phyloP scores from a whole-genome alignment of 306 rosid species.

The Inga laurina region DNA sequence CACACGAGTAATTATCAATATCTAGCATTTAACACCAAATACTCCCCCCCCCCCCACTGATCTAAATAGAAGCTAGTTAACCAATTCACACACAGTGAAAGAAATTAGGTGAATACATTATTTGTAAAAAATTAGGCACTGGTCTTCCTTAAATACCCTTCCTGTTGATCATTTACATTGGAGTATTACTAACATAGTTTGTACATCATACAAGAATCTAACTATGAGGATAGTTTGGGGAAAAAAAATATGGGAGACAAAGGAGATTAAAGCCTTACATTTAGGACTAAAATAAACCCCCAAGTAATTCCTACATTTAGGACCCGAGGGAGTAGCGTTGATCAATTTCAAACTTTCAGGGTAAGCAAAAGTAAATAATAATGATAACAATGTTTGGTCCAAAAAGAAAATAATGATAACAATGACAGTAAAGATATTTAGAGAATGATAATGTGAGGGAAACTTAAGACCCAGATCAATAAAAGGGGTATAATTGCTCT shows the following conservation, averaged over 20 bases:
- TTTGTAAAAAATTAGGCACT: background rate
- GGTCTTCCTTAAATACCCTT: background rate
- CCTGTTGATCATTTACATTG: background rate
- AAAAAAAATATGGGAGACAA: background rate
- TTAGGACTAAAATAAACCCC: background rate
- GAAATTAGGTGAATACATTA: background rate
- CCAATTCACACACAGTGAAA: background rate
- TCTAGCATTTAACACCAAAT: background rate
- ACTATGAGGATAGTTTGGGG: background rate
- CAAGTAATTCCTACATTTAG: background rate
- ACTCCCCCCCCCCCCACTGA: background rate
- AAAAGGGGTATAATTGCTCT: background rate
- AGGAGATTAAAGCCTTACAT: background rate
- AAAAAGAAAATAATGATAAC: background rate
- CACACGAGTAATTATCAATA: constrained; percentile 26
- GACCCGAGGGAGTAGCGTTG: background rate
- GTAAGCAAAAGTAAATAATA: background rate
- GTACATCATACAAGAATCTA: background rate
- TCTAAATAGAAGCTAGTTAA: background rate
- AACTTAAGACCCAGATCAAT: background rate
- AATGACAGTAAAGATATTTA: background rate
- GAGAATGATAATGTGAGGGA: background rate
- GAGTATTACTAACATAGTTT: background rate
- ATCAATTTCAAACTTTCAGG: background rate
- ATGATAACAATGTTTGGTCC: background rate